Conservation (phyloP, 1,139 yeast species). For the Sugiyamaella paludigena region DNA sequence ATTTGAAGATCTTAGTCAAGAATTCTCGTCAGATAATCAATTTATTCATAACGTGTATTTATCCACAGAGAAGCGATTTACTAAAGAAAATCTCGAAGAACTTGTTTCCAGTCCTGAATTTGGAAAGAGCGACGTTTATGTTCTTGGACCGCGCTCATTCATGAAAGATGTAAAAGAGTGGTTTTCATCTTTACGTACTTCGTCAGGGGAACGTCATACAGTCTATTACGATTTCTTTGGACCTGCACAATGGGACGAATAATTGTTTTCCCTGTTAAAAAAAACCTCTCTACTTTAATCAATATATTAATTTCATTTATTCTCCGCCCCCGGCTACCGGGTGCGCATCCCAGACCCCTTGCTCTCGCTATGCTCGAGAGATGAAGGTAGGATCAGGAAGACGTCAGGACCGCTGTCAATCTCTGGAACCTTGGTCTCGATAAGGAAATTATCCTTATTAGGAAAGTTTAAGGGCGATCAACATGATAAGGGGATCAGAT, state of each 20-base stretch:
- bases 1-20: conserved; percentile 18
- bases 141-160: conserved; percentile 27
- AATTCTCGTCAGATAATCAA: conserved; percentile 14
- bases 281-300: too few species aligned
- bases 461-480: too few species aligned
- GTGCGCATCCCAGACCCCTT: too few species aligned
- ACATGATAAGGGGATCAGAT: too few species aligned
- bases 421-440: too few species aligned
- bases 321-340: too few species aligned
- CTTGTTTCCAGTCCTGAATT: conserved; percentile 12
- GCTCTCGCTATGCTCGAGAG: too few species aligned
- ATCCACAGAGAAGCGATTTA: conserved; percentile 20
- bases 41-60: conserved; percentile 24
- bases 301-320: too few species aligned
- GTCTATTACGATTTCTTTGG: conserved; percentile 19
- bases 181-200: conserved; percentile 2
- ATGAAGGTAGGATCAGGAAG: too few species aligned
- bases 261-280: background rate
- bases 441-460: too few species aligned
- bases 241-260: conserved; percentile 13
- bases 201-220: background rate
- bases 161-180: conserved; percentile 20
- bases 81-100: conserved; percentile 21
- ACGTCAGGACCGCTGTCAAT: too few species aligned
- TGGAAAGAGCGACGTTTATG: conserved; percentile 21